These are phyloP conservation scores for Penicillium olsonii DNA, from an alignment of 2,329 filamentous ascomycete genomes.

Conservation along the genomic window DNA sequence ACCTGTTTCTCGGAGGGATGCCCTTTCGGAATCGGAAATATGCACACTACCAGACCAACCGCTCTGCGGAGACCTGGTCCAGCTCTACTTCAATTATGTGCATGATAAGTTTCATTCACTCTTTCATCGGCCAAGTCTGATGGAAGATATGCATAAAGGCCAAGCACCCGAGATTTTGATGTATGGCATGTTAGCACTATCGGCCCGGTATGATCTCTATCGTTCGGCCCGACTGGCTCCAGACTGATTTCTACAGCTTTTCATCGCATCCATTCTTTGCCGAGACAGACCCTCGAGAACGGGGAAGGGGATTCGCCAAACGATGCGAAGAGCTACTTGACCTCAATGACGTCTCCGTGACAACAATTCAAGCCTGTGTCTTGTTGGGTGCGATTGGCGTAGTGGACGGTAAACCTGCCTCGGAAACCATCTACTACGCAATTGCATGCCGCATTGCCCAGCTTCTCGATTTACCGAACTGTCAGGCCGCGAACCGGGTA, in stretches of 20 bases:
- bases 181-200: conserved; percentile 21
- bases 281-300: conserved; percentile 14
- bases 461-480: conserved; percentile 39
- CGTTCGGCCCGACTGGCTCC: conserved; percentile 3
- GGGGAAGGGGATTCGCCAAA: conserved; percentile 17
- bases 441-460: conserved; percentile 41
- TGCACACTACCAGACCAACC: conserved; percentile 2
- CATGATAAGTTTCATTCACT: conserved; percentile 23
- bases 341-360: conserved; percentile 39
- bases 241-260: conserved; percentile 7
- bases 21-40: not conserved
- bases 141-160: conserved; percentile 10
- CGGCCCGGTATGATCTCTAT: conserved; percentile 13
- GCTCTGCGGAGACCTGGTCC: conserved; percentile 14
- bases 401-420: conserved; percentile 31
- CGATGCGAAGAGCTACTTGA: conserved; percentile 27
- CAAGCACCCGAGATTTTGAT: conserved; percentile 12
- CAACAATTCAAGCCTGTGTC: conserved; percentile 44
- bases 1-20: not conserved
- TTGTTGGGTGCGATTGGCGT: conserved; percentile 42
- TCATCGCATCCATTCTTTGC: conserved; percentile 10
- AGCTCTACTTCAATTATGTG: conserved; percentile 21
- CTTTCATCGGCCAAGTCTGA: conserved; percentile 18
- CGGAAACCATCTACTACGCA: conserved; percentile 43
- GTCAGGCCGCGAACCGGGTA: conserved; percentile 27